Evolutionary conservation across 139 green algal genomes (phyloP).

Genomic region (Ulvella scutata): DNA sequence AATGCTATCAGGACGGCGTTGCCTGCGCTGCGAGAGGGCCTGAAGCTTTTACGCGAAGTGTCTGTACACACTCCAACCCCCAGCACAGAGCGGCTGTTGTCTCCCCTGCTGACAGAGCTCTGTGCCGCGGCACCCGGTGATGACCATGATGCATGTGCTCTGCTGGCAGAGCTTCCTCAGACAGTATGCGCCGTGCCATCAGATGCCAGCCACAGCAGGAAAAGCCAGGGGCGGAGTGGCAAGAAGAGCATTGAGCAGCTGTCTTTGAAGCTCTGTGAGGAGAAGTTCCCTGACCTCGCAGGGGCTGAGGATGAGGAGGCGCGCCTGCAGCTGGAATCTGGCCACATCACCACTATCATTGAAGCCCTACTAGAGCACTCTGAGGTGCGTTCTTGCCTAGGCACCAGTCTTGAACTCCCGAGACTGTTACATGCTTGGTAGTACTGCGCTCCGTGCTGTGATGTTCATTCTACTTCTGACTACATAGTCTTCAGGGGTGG

Average conservation of each 20-base stretch:
- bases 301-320: conserved; percentile 37
- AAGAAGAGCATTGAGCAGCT: background rate
- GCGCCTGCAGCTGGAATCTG: background rate
- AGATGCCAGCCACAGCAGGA: background rate
- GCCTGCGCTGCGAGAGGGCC: background rate
- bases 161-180: background rate
- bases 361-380: background rate
- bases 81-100: background rate
- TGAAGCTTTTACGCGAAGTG: background rate
- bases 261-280: background rate
- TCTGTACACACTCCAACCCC: too few relatives aligned
- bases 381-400: background rate
- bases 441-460: too few relatives aligned
- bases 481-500: too few relatives aligned
- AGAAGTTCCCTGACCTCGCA: conserved; percentile 34
- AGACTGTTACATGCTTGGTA: too few relatives aligned
- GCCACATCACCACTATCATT: background rate
- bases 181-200: too few relatives aligned
- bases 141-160: background rate
- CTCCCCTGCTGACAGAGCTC: background rate
- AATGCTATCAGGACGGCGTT: background rate
- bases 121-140: background rate
- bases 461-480: too few relatives aligned
- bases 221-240: background rate
- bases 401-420: too few relatives aligned